Conservation (phyloP, 1,284 basidiomycete genomes). For the Sporisorium scitamineum region DNA sequence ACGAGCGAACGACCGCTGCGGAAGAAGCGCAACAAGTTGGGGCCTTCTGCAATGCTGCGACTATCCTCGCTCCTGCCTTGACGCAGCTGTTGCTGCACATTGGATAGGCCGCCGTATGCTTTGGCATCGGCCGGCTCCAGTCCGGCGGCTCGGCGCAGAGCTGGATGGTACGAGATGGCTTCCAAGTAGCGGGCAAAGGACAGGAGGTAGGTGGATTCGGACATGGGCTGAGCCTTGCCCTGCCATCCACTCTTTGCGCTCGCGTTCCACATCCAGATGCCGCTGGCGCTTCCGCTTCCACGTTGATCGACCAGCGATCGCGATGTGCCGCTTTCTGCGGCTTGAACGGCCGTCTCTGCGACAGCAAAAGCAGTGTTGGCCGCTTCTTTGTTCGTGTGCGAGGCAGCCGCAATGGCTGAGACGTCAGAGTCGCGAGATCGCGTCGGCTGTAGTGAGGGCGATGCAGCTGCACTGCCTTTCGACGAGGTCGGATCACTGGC, state of each 20-base stretch:
- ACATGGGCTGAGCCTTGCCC: conserved; percentile 44
- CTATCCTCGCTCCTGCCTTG: conserved; percentile 43
- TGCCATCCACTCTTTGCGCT: conserved; percentile 52
- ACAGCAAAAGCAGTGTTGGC: conserved; percentile 56
- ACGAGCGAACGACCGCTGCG: conserved; percentile 46
- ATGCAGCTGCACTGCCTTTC: conserved; percentile 6
- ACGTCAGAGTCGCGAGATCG: conserved; percentile 45
- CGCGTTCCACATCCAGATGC: conserved; percentile 59
- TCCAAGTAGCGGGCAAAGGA: conserved; percentile 63
- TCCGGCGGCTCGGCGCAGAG: conserved; percentile 41
- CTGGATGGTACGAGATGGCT: conserved; percentile 57
- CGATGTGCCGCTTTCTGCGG: conserved; percentile 40
- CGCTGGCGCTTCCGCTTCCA: conserved; percentile 30
- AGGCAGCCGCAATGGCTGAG: conserved; percentile 50
- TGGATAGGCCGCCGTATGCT: conserved; percentile 37
- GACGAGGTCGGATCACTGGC: not conserved
- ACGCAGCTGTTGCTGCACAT: conserved; percentile 43
- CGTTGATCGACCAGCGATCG: conserved; percentile 36
- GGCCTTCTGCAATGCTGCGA: conserved; percentile 45
- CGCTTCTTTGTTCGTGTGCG: conserved; percentile 48
- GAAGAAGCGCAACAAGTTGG: conserved; percentile 53
- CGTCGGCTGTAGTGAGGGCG: conserved; percentile 17
- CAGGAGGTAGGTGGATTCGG: conserved; percentile 58
- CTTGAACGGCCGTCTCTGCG: conserved; percentile 53
- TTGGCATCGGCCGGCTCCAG: conserved; percentile 37